Conservation (phyloP, 495 filamentous ascomycete genomes). For the Talaromyces wortmannii region DNA sequence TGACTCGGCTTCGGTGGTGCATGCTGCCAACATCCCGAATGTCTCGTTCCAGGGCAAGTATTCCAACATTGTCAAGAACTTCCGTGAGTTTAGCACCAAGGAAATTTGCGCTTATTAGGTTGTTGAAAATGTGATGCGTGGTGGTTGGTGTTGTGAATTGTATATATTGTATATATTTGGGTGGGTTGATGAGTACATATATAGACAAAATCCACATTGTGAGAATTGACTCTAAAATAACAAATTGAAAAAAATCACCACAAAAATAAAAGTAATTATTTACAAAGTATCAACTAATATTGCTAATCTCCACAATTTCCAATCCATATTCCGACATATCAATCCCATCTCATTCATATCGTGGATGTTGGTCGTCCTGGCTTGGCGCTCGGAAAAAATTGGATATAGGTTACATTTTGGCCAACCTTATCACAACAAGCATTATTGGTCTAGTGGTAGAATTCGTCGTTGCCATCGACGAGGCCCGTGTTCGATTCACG, state of each 20-base stretch:
- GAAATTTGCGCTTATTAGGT: not conserved
- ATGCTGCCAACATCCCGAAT: not conserved
- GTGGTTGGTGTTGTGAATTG: not conserved
- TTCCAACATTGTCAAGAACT: not conserved
- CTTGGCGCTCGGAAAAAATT: no score
- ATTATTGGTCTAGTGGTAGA: slow-evolving; percentile 56
- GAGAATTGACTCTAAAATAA: not conserved
- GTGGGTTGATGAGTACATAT: not conserved
- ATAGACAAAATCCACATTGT: no score
- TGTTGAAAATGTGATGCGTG: no score
- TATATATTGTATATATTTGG: not conserved
- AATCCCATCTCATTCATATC: no score
- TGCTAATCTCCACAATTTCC: no score
- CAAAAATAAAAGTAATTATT: no score
- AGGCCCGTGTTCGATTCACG: slow-evolving; percentile 55
- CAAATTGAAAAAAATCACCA: no score
- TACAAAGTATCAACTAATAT: no score
- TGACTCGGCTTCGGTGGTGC: not conserved
- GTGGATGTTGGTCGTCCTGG: no score
- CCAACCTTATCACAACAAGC: slow-evolving; percentile 7
- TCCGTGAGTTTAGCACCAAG: not conserved
- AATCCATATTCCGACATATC: no score
- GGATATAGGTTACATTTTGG: no score
- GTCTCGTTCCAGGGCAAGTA: not conserved
- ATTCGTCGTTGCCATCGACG: slow-evolving; percentile 55